phyloP scores from a whole-genome alignment of 352 stramenopile genomes.

The Phytophthora sansomeana region DNA sequence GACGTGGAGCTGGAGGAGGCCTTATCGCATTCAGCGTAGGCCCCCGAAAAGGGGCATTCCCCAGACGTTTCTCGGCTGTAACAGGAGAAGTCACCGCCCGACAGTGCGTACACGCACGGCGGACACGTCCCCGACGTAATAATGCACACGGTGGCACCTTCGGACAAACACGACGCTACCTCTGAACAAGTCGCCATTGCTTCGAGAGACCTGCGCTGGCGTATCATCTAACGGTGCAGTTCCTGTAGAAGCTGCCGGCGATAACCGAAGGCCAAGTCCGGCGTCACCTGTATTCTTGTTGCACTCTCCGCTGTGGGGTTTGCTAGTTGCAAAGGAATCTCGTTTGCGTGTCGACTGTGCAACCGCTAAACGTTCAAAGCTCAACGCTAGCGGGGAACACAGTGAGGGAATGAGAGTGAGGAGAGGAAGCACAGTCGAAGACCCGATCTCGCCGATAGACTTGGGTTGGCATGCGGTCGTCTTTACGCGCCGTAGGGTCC shows the following conservation, averaged over 20 bases:
- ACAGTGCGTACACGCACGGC: slow-evolving; percentile 73
- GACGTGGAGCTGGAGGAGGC: slow-evolving; percentile 4
- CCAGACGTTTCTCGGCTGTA: slow-evolving; percentile 48
- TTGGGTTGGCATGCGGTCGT: slow-evolving; percentile 19
- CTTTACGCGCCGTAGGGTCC: slow-evolving; percentile 27
- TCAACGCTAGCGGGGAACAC: slow-evolving; percentile 22
- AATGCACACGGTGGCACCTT: slow-evolving; percentile 64
- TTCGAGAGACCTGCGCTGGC: slow-evolving; percentile 30
- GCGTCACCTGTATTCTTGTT: slow-evolving; percentile 7
- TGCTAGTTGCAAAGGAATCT: neutral
- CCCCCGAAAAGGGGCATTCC: slow-evolving; percentile 33
- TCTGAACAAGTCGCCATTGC: slow-evolving; percentile 44
- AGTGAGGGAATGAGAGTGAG: slow-evolving; percentile 36
- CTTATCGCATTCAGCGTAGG: slow-evolving; percentile 39
- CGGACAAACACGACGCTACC: slow-evolving; percentile 55
- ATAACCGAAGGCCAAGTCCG: neutral
- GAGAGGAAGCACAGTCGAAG: slow-evolving; percentile 22
- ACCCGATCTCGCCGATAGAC: slow-evolving; percentile 24
- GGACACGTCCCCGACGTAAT: slow-evolving; percentile 53
- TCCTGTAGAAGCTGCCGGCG: no score
- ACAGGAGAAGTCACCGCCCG: slow-evolving; percentile 70
- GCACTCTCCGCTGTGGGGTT: neutral
- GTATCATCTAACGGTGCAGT: slow-evolving; percentile 18
- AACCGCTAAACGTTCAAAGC: slow-evolving; percentile 18
- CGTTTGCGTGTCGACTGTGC: slow-evolving; percentile 1